phyloP scores from a whole-genome alignment of 345 rosid genomes.

The sweet orange (Citrus sinensis) region DNA sequence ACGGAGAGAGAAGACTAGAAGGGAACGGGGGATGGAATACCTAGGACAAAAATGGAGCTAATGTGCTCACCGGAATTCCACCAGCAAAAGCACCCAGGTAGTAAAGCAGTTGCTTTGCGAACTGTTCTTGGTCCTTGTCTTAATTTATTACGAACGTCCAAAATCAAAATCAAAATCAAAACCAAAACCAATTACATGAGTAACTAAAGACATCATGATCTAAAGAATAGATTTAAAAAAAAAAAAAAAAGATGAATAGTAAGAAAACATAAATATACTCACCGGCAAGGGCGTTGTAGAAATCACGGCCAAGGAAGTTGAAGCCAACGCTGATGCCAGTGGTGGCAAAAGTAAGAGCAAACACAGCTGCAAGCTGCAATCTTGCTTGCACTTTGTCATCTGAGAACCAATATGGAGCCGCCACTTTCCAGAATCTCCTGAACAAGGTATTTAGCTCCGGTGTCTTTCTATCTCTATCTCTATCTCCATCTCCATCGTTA shows the following conservation, averaged over 20 bases:
- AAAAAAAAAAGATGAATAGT: not conserved
- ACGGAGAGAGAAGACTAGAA: not conserved
- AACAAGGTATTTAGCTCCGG: conserved; percentile 40
- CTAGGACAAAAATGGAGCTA: conserved; percentile 24
- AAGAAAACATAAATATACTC: conserved; percentile 6
- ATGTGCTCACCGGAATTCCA: conserved; percentile 90
- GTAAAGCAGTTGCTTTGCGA: conserved; percentile 77
- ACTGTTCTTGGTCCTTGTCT: conserved; percentile 96
- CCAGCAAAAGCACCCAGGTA: conserved; percentile 86
- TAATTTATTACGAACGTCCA: not conserved
- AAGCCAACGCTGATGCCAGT: conserved; percentile 96
- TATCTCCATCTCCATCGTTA: not conserved
- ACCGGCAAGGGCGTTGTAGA: conserved; percentile 94
- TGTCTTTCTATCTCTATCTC: conserved; percentile 25
- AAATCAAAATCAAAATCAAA: not conserved
- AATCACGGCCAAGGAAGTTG: conserved; percentile 96
- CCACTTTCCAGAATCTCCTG: conserved; percentile 83
- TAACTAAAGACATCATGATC: not conserved
- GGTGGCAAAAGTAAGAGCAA: conserved; percentile 85
- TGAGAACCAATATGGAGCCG: conserved; percentile 86
- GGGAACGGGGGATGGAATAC: conserved; percentile 14
- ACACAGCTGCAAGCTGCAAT: conserved; percentile 75
- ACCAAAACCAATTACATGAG: not conserved
- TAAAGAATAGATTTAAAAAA: not conserved
- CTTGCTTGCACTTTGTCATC: conserved; percentile 77